Conservation (phyloP, 2,329 filamentous ascomycete genomes). For the Sporothrix sp. region DNA sequence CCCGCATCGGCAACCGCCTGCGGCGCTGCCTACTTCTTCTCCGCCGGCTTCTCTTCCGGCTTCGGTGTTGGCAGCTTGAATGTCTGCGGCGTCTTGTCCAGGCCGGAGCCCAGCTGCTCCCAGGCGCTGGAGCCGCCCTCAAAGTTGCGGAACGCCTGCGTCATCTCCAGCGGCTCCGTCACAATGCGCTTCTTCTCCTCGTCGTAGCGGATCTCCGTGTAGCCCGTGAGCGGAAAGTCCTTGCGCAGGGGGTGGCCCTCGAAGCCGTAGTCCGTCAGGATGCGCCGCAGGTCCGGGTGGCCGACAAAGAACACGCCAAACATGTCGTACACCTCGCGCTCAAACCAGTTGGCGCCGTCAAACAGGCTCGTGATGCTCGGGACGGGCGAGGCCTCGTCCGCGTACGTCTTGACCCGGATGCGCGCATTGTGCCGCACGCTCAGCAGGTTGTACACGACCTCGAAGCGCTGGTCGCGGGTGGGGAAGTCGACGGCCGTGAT, state of each 20-base stretch:
- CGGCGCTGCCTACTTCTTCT: conserved; percentile 58
- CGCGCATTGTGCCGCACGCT: conserved; percentile 93
- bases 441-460: conserved; percentile 95
- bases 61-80: conserved; percentile 96
- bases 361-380: conserved; percentile 79
- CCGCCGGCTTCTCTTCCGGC: conserved; percentile 84
- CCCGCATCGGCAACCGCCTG: neutral
- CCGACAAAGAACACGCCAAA: conserved; percentile 95
- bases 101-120: conserved; percentile 58
- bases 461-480: conserved; percentile 89
- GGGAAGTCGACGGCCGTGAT: conserved; percentile 95
- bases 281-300: conserved; percentile 89
- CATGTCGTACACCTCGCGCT: conserved; percentile 94
- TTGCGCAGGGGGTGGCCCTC: conserved; percentile 95
- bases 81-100: conserved; percentile 68
- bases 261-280: conserved; percentile 99
- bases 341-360: conserved; percentile 97
- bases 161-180: conserved; percentile 93
- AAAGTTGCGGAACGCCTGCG: conserved; percentile 97
- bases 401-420: conserved; percentile 97
- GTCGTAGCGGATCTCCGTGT: conserved; percentile 95
- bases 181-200: conserved; percentile 99
- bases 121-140: conserved; percentile 71
- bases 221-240: conserved; percentile 95
- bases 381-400: conserved; percentile 88